These are phyloP conservation scores for Cladosporium sphaerospermum DNA, from an alignment of 2,329 filamentous ascomycete genomes.

Conservation along the genomic window DNA sequence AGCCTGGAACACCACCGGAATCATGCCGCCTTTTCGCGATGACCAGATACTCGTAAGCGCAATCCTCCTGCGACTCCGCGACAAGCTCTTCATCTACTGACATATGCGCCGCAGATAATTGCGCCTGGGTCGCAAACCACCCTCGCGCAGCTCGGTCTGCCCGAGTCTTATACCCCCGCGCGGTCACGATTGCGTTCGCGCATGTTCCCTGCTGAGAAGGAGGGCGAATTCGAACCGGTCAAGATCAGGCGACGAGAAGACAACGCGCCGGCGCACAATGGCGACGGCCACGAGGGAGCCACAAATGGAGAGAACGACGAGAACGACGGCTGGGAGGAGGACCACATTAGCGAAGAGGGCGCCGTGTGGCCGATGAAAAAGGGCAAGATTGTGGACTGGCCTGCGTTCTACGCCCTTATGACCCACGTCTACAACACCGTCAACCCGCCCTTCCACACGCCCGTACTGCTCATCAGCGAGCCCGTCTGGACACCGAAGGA, in stretches of 20 bases:
- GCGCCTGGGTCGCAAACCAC: slow-evolving; percentile 83
- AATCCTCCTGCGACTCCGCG: background rate
- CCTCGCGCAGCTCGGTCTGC: slow-evolving; percentile 82
- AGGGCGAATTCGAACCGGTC: slow-evolving; percentile 74
- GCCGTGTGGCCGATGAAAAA: slow-evolving; percentile 80
- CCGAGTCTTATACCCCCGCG: slow-evolving; percentile 88
- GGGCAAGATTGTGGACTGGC: slow-evolving; percentile 83
- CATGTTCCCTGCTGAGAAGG: slow-evolving; percentile 79
- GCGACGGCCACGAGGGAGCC: background rate
- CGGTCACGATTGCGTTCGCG: slow-evolving; percentile 78
- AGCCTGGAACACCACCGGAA: background rate
- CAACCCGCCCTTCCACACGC: slow-evolving; percentile 88
- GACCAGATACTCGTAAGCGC: slow-evolving; percentile 29
- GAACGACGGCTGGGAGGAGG: slow-evolving; percentile 72
- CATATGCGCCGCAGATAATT: slow-evolving; percentile 46
- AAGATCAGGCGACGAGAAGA: slow-evolving; percentile 56
- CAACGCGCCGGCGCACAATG: slow-evolving; percentile 9
- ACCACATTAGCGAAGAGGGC: slow-evolving; percentile 78
- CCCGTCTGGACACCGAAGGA: slow-evolving; percentile 87
- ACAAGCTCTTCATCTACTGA: slow-evolving; percentile 3
- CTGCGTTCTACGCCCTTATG: slow-evolving; percentile 86
- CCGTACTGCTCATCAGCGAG: slow-evolving; percentile 82
- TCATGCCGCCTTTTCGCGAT: slow-evolving; percentile 31
- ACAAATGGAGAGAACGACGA: slow-evolving; percentile 46
- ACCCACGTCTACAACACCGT: slow-evolving; percentile 86